Percentiles rank a stretch among this genome's conserved stretches.
Conservation (phyloP, 2,329 filamentous ascomycete species). For the Pestalotiopsis sp. region DNA sequence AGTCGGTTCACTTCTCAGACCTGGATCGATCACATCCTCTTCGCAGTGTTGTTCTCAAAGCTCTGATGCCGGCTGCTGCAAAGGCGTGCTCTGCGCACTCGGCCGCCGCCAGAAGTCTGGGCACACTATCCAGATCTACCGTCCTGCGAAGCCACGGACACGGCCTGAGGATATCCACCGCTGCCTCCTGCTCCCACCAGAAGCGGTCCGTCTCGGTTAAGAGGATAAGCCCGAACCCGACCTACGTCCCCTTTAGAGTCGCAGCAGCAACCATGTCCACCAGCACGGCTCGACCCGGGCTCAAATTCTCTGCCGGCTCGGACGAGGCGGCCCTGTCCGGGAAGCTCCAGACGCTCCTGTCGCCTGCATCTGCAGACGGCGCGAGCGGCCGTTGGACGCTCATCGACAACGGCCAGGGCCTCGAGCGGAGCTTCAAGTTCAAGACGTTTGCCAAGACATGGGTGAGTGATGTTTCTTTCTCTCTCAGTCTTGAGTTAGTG, state of each 20-base stretch:
- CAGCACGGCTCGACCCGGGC: constrained; percentile 3
- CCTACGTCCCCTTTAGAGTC: background rate
- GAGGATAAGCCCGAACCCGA: background rate
- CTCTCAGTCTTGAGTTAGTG: background rate
- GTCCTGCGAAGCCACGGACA: background rate
- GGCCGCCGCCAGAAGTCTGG: background rate
- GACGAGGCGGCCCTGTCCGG: constrained; percentile 38
- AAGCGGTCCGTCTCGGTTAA: background rate
- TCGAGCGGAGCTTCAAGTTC: constrained; percentile 63
- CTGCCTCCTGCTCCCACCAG: background rate
- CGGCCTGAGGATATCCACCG: background rate
- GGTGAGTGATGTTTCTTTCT: constrained; percentile 41
- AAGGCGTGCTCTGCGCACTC: background rate
- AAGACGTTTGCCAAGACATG: constrained; percentile 67
- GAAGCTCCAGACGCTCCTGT: constrained; percentile 36
- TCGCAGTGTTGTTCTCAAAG: background rate
- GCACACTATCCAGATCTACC: background rate
- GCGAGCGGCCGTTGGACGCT: constrained; percentile 50
- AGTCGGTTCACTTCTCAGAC: background rate
- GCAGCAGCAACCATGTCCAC: constrained; percentile 11
- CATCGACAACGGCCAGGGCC: constrained; percentile 48
- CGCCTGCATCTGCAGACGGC: constrained; percentile 23
- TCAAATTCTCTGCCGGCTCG: constrained; percentile 45
- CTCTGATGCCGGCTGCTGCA: background rate
- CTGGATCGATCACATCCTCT: background rate